Evolutionary conservation across 2,329 filamentous ascomycete species (phyloP).

Genomic region (Colletotrichum lindemuthianum): DNA sequence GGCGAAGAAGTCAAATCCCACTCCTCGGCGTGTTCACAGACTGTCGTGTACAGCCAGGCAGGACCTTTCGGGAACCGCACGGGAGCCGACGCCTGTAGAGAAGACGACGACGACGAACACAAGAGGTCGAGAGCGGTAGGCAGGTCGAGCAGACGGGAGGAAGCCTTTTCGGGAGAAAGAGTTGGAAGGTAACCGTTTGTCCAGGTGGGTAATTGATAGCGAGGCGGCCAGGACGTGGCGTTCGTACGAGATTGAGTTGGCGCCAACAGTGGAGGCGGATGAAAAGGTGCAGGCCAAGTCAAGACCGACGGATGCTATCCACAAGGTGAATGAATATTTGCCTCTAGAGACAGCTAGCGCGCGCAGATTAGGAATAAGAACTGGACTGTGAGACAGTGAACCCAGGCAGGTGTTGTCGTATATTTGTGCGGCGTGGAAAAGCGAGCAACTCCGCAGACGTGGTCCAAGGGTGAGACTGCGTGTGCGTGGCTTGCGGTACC

Average conservation of each 20-base stretch:
- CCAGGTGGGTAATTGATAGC: too few relatives aligned
- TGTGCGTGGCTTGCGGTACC: not conserved
- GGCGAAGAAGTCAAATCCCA: conserved; percentile 25
- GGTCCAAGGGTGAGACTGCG: not conserved
- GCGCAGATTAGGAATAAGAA: conserved; percentile 26
- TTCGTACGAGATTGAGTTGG: conserved; percentile 27
- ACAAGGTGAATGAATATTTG: conserved; percentile 20
- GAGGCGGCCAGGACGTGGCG: conserved; percentile 15
- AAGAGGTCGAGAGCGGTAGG: not conserved
- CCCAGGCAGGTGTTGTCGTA: conserved; percentile 20
- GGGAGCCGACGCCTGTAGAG: conserved; percentile 23
- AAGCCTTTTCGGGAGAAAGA: not conserved
- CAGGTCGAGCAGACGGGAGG: conserved; percentile 8
- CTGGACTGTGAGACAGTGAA: conserved; percentile 28
- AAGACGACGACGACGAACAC: conserved; percentile 7
- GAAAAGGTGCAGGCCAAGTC: conserved; percentile 27
- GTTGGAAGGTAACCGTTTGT: not conserved
- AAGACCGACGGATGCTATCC: conserved; percentile 18
- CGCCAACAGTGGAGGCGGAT: conserved; percentile 20
- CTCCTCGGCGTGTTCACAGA: conserved; percentile 8
- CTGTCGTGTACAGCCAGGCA: conserved; percentile 27
- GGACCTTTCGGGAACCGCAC: conserved; percentile 14
- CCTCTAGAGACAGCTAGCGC: conserved; percentile 33
- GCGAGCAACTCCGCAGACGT: conserved; percentile 2
- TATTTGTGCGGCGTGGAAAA: conserved; percentile 8